A percentile compares a stretch with the other conserved stretches of the same genome.
phyloP scores from a whole-genome alignment of 148 eudicot genomes.

The Salicornia ramosissima region DNA sequence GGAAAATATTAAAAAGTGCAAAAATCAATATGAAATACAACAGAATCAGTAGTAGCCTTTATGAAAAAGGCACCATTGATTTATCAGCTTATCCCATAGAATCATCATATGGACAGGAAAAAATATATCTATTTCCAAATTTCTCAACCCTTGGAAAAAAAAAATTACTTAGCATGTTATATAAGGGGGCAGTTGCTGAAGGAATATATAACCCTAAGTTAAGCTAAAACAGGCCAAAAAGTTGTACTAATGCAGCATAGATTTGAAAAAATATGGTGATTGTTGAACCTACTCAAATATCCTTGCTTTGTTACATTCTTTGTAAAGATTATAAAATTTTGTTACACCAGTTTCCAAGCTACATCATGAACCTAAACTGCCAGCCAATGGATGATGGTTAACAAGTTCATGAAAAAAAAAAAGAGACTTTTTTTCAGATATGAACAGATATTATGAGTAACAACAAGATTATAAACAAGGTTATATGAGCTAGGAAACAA shows the following conservation, averaged over 20 bases:
- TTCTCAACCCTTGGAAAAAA: neutral
- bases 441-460: slow-evolving; percentile 2
- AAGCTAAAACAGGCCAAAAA: neutral
- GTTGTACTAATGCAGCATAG: neutral
- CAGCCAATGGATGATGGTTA: neutral
- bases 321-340: neutral
- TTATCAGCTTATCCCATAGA: neutral
- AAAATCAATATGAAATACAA: neutral
- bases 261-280: neutral
- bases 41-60: neutral
- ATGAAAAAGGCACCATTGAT: neutral
- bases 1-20: neutral
- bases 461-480: neutral
- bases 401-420: neutral
- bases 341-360: neutral
- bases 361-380: neutral
- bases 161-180: neutral
- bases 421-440: neutral
- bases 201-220: neutral
- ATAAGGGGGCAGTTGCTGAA: neutral
- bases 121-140: neutral
- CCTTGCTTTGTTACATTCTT: neutral
- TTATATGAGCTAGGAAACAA: neutral
- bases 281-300: neutral
- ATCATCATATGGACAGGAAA: neutral